These are phyloP conservation scores for Hymenoscyphus infarciens DNA, from an alignment of 2,329 filamentous ascomycete genomes.

Conservation along the genomic window DNA sequence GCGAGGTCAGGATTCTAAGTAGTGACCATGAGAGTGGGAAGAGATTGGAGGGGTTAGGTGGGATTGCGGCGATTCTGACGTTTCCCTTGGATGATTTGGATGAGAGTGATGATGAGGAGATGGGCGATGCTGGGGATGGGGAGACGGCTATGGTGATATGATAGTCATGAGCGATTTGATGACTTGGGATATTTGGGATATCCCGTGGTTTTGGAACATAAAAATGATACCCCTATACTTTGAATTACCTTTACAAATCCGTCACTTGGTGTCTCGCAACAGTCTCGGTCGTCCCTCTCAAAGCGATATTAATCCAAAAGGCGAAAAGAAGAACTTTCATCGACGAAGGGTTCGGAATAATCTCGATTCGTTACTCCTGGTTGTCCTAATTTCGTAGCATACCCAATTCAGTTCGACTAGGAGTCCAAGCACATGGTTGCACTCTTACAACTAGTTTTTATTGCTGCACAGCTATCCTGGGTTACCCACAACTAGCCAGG, in stretches of 20 bases:
- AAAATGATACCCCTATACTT: constrained; percentile 3
- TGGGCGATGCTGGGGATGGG: not conserved
- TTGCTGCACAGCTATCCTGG: too few relatives aligned
- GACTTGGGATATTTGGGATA: not conserved
- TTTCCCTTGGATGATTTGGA: constrained; percentile 83
- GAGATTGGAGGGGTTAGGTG: constrained; percentile 76
- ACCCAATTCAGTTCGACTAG: too few relatives aligned
- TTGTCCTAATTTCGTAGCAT: too few relatives aligned
- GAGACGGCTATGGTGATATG: constrained; percentile 7
- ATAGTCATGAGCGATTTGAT: not conserved
- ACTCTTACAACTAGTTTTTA: too few relatives aligned
- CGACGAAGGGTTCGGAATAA: too few relatives aligned
- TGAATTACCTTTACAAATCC: not conserved
- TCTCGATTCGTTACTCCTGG: too few relatives aligned
- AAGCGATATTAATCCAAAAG: too few relatives aligned
- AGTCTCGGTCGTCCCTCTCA: too few relatives aligned
- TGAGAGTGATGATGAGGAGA: constrained; percentile 53
- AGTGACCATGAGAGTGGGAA: constrained; percentile 92
- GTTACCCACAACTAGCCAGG: too few relatives aligned
- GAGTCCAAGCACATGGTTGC: too few relatives aligned
- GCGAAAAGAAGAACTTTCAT: too few relatives aligned
- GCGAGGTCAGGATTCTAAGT: constrained; percentile 84
- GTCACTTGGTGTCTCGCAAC: too few relatives aligned
- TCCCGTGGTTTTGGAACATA: not conserved
- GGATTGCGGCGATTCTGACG: constrained; percentile 85